phyloP scores from a whole-genome alignment of 495 filamentous ascomycete species.

The Podospora pseudocomata region DNA sequence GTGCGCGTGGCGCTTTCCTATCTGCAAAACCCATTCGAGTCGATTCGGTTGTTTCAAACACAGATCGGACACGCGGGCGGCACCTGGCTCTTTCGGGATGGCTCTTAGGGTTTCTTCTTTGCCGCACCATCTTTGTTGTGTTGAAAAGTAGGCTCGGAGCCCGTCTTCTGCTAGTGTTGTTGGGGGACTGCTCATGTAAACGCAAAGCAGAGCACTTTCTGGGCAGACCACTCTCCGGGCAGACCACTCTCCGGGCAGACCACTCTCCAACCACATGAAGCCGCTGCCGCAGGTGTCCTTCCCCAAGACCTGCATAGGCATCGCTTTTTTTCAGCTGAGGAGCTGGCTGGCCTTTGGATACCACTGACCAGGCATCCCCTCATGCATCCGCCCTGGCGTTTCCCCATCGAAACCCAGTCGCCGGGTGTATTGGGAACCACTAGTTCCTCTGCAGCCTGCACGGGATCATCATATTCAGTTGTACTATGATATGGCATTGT shows the following conservation, averaged over 20 bases:
- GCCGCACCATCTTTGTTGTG: not conserved
- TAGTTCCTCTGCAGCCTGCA: slow-evolving; percentile 24
- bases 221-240: too few species aligned
- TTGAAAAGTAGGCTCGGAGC: not conserved
- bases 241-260: too few species aligned
- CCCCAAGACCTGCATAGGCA: not conserved
- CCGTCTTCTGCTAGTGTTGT: too few species aligned
- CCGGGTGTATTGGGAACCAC: slow-evolving; percentile 20
- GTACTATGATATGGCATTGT: not conserved
- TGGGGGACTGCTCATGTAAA: not conserved
- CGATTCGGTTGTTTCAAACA: not conserved
- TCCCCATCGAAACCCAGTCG: not conserved
- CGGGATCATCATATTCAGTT: slow-evolving; percentile 25
- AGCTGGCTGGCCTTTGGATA: not conserved
- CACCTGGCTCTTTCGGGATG: not conserved
- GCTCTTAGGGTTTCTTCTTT: not conserved
- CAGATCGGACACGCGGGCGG: not conserved
- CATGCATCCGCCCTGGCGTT: too few species aligned
- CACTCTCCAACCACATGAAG: too few species aligned
- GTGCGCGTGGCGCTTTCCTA: not conserved
- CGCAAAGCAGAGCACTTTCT: not conserved
- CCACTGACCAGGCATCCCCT: not conserved
- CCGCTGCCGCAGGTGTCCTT: not conserved
- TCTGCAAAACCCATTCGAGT: not conserved
- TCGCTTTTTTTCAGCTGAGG: not conserved